phyloP scores from a whole-genome alignment of 768 basidiomycete species.

The Boletus sp. region DNA sequence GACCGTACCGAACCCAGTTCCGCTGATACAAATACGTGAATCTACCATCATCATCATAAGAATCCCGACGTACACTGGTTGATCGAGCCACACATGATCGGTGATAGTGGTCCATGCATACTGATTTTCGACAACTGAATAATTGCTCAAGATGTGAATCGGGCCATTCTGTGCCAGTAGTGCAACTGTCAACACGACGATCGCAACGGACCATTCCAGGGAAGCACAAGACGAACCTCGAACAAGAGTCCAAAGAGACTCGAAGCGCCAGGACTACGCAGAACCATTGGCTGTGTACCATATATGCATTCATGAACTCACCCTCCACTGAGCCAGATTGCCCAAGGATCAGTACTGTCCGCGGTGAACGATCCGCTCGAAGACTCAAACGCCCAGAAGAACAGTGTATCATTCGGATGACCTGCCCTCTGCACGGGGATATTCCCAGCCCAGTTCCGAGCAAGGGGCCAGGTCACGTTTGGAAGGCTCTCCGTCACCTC shows the following conservation, averaged over 20 bases:
- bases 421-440: too few relatives aligned
- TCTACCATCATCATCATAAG: too few relatives aligned
- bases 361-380: too few relatives aligned
- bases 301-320: conserved; percentile 23
- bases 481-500: too few relatives aligned
- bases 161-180: conserved; percentile 68
- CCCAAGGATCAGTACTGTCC: conserved; percentile 67
- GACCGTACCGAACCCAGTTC: conserved; percentile 62
- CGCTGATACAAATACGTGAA: conserved; percentile 33
- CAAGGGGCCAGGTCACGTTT: too few relatives aligned
- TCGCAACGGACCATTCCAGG: too few relatives aligned
- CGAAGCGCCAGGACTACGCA: conserved; percentile 58
- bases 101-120: conserved; percentile 56
- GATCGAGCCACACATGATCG: too few relatives aligned
- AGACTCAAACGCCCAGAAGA: too few relatives aligned
- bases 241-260: conserved; percentile 59
- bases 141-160: conserved; percentile 51
- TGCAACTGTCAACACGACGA: background rate
- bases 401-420: too few relatives aligned
- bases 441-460: too few relatives aligned
- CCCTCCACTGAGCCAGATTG: conserved; percentile 73
- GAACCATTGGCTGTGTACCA: background rate
- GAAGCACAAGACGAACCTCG: conserved; percentile 40
- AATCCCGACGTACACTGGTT: too few relatives aligned
- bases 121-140: conserved; percentile 44